Conservation (phyloP, 257 asterid genomes). For the Fraxinus cuspidata region DNA sequence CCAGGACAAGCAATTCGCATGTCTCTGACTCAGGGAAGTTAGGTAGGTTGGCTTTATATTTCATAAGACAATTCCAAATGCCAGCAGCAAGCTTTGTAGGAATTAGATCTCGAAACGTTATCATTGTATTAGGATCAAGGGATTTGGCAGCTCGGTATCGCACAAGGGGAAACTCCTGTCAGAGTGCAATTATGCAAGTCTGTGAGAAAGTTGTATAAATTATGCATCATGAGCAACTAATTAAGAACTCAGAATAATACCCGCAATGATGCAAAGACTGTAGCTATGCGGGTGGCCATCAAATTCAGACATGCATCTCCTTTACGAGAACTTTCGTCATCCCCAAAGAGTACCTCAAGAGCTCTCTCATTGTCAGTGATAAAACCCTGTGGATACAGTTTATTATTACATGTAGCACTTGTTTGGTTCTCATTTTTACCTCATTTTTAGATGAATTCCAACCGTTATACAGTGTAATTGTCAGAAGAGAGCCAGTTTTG, state of each 20-base stretch:
- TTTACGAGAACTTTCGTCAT: conserved; percentile 79
- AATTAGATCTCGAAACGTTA: conserved; percentile 89
- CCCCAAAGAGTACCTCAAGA: conserved; percentile 93
- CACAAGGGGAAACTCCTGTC: conserved; percentile 92
- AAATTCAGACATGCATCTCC: conserved; percentile 77
- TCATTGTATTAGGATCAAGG: conserved; percentile 88
- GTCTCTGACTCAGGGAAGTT: conserved; percentile 93
- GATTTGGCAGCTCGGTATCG: conserved; percentile 96
- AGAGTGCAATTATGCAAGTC: conserved; percentile 30
- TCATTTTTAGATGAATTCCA: too few species aligned
- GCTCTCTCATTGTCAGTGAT: conserved; percentile 92
- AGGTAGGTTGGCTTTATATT: conserved; percentile 75
- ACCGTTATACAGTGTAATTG: too few species aligned
- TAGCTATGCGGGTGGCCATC: conserved; percentile 93
- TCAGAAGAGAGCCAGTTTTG: too few species aligned
- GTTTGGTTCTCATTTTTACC: too few species aligned
- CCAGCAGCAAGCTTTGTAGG: conserved; percentile 98
- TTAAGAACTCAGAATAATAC: conserved; percentile 42
- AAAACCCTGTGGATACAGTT: conserved; percentile 61
- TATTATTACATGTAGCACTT: conserved; percentile 1
- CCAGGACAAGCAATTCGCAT: conserved; percentile 92
- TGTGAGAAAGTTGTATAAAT: conserved; percentile 12
- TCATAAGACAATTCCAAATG: conserved; percentile 89
- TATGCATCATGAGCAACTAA: conserved; percentile 21
- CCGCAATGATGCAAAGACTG: conserved; percentile 92